phyloP scores from a whole-genome alignment of 331 rosid genomes.

The Prunus yedoensis region DNA sequence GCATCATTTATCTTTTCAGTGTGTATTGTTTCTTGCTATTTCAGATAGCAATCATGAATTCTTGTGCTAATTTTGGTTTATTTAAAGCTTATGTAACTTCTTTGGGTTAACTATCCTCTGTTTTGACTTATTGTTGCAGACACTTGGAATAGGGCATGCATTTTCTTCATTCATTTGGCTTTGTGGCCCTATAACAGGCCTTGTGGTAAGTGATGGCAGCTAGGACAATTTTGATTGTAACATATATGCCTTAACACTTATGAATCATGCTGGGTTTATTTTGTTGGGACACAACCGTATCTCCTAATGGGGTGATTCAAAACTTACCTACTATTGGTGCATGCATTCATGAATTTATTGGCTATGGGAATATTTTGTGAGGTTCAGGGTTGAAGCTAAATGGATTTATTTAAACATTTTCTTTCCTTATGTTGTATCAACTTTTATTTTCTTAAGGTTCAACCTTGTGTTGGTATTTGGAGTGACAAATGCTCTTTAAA shows the following conservation, averaged over 20 bases:
- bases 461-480: conserved; percentile 98
- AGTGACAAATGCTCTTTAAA: conserved; percentile 93
- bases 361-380: not conserved
- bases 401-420: not conserved
- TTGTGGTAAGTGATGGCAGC: conserved; percentile 69
- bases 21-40: not conserved
- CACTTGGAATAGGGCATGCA: conserved; percentile 95
- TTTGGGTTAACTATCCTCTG: conserved; percentile 22
- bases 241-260: not conserved
- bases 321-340: not conserved
- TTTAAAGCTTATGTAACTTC: not conserved
- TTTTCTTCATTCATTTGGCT: conserved; percentile 99
- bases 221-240: not conserved
- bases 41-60: not conserved
- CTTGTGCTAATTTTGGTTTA: not conserved
- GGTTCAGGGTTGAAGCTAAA: not conserved
- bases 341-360: not conserved
- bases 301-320: conserved; percentile 1
- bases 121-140: conserved; percentile 58
- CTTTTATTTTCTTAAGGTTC: conserved; percentile 53
- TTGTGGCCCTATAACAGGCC: conserved; percentile 99
- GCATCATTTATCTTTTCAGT: not conserved
- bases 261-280: not conserved
- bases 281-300: not conserved
- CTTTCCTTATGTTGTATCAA: not conserved